Base-by-base conservation (phyloP, 2,329 filamentous ascomycete genomes). In the Septoria linicola region DNA sequence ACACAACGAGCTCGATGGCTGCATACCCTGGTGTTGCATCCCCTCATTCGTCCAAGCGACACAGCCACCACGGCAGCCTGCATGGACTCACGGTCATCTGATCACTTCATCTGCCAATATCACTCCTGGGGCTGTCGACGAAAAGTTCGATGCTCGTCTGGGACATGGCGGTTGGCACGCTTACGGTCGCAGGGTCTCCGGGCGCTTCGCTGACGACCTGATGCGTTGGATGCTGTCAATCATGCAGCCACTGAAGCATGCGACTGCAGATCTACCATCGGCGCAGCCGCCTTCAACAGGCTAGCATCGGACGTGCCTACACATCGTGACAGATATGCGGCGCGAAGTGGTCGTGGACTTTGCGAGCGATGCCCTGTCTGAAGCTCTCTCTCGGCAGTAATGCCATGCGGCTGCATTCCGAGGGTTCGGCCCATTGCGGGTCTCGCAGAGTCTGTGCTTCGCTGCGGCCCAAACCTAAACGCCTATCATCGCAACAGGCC, bases 91-190 rank as follows among this genome's bases (percentile, higher is more conserved):
- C 49, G 48, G 54, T 59, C 57, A 59, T 56, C 48, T 59, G 57
- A 59, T 51, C 42, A 34, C 21, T 19, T 41, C 49, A 14, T 49
- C 51, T 27, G 47, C 69, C 63, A 64, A 66, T 66, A 54, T 55
- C 54, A 53, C 57, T 47, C 49, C 50, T 39, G 45, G 43, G 46
- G 51, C 36, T 41, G 49, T 47, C 6, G 21, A 41, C 19, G 41
- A 42, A 41, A 46, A 27, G 37, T 37, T 57, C 51, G 52, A 51
- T 43, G 37, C 36, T 41, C 40, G 10, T 45, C 46, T 34, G 19
- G 43, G 48, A 39, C 51, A 55, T 47, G 44, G 46, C 50, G 50
- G 55, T 55, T 55, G 57, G 55, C 54, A 54, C 54, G 52, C 54
- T 55, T 55, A 45, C 43, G 39, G 48, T 34, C 36, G 34, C 49